Conservation (phyloP, 2,329 filamentous ascomycete genomes). For the Lecanicillium sp. region DNA sequence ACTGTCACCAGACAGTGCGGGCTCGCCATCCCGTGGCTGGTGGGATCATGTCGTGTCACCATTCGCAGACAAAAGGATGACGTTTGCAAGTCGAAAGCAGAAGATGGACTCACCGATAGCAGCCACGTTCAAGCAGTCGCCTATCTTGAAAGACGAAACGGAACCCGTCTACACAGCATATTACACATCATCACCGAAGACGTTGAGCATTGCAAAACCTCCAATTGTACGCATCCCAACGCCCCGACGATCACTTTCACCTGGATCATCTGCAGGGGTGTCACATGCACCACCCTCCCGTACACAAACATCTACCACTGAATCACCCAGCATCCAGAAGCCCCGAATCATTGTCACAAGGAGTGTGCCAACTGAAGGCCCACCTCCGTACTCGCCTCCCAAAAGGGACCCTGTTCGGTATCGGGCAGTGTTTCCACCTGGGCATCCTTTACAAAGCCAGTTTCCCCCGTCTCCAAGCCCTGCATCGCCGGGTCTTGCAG, state of each 20-base stretch:
- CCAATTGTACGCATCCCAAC: conserved; percentile 30
- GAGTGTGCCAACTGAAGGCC: conserved; percentile 27
- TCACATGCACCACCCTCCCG: conserved; percentile 13
- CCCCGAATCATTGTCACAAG: conserved; percentile 28
- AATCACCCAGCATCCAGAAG: conserved; percentile 21
- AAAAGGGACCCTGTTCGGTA: conserved; percentile 38
- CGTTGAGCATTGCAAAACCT: conserved; percentile 10
- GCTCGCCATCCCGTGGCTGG: conserved; percentile 59
- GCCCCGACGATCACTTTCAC: conserved; percentile 25
- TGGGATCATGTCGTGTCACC: conserved; percentile 72
- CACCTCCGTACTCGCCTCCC: conserved; percentile 50
- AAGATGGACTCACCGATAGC: conserved; percentile 22
- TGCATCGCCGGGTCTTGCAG: conserved; percentile 53
- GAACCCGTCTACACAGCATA: neutral
- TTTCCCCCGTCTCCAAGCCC: conserved; percentile 53
- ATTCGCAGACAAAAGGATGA: conserved; percentile 43
- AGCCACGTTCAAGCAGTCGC: neutral
- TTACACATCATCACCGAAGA: too few relatives aligned
- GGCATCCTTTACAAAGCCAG: conserved; percentile 36
- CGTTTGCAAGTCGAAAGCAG: conserved; percentile 32
- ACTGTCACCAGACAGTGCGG: conserved; percentile 40
- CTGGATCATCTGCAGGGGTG: conserved; percentile 11
- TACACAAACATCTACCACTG: conserved; percentile 7
- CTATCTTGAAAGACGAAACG: conserved; percentile 5
- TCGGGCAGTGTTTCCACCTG: conserved; percentile 50